A percentile compares a stretch with the other conserved stretches of the same genome.
Conservation (phyloP, 2,329 filamentous ascomycete genomes). For the Fusarium floridanum region DNA sequence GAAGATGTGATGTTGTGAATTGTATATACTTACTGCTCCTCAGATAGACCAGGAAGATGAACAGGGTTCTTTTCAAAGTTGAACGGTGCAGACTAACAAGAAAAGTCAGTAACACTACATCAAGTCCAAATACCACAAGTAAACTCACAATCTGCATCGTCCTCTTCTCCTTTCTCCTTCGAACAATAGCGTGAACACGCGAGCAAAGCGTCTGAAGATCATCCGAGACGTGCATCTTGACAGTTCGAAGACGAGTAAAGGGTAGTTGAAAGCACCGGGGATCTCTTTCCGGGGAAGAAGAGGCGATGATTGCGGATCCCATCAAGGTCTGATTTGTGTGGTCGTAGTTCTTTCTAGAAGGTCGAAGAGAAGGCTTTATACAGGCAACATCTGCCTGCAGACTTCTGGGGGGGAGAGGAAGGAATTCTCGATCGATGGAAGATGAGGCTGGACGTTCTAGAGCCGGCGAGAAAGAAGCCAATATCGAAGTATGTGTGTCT, state of each 20-base stretch:
- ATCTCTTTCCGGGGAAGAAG: constrained; percentile 34
- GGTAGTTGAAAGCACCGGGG: constrained; percentile 28
- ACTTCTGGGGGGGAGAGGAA: too few relatives aligned
- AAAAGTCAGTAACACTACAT: constrained; percentile 22
- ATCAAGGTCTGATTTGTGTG: constrained; percentile 19
- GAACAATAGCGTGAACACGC: constrained; percentile 60
- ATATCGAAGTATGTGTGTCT: not conserved
- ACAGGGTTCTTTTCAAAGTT: constrained; percentile 69
- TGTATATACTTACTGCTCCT: constrained; percentile 66
- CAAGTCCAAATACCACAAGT: constrained; percentile 26
- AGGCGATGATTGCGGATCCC: constrained; percentile 15
- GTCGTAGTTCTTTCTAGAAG: constrained; percentile 14
- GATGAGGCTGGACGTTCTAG: constrained; percentile 11
- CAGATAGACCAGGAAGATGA: constrained; percentile 66
- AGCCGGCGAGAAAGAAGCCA: constrained; percentile 18
- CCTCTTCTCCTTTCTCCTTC: constrained; percentile 57
- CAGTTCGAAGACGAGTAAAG: constrained; percentile 31
- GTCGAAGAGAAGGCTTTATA: constrained; percentile 3
- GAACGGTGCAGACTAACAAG: constrained; percentile 69
- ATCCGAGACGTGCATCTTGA: constrained; percentile 53
- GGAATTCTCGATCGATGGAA: not conserved
- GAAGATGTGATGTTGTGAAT: not conserved
- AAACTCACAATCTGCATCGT: constrained; percentile 63
- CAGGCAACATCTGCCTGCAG: not conserved
- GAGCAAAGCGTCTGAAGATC: constrained; percentile 60